Evolutionary conservation across 2,329 filamentous ascomycete genomes (phyloP).

Genomic region (Tolypocladium nubicola): DNA sequence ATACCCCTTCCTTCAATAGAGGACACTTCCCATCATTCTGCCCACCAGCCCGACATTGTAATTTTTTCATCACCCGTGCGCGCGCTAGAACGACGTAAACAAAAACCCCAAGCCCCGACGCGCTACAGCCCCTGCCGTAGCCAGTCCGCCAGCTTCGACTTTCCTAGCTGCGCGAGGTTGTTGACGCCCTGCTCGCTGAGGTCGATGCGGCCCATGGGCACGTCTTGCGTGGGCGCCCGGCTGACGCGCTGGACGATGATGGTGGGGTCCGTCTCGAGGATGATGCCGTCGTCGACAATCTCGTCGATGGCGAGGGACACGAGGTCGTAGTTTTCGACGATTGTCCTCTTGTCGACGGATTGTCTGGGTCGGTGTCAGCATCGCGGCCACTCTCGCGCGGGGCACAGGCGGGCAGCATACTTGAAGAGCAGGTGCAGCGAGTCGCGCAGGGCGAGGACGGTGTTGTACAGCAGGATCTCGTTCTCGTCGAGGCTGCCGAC

Average conservation of each 20-base stretch:
- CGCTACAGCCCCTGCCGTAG: slow-evolving; percentile 69
- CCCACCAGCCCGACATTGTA: not conserved
- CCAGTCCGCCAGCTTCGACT: slow-evolving; percentile 82
- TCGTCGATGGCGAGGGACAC: slow-evolving; percentile 92
- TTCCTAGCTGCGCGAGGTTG: slow-evolving; percentile 88
- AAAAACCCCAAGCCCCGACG: not conserved
- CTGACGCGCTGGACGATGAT: slow-evolving; percentile 88
- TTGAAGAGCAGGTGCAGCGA: slow-evolving; percentile 86
- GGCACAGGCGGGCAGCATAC: slow-evolving; percentile 35
- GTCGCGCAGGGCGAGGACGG: slow-evolving; percentile 83
- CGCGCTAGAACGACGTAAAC: slow-evolving; percentile 1
- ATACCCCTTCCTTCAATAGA: slow-evolving; percentile 9
- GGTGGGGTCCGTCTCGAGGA: slow-evolving; percentile 93
- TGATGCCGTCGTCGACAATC: slow-evolving; percentile 89
- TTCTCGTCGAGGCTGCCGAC: slow-evolving; percentile 90
- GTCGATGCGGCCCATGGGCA: slow-evolving; percentile 87
- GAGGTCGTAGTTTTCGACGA: slow-evolving; percentile 97
- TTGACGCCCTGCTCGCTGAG: slow-evolving; percentile 91
- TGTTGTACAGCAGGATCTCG: slow-evolving; percentile 92
- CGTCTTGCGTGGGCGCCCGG: slow-evolving; percentile 82
- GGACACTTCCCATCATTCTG: slow-evolving; percentile 2
- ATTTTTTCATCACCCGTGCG: not conserved
- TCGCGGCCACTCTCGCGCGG: not conserved
- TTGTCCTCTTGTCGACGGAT: slow-evolving; percentile 93
- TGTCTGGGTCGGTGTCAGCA: slow-evolving; percentile 46